Base-by-base conservation (phyloP, 345 rosid genomes). In the Excoecaria cochinchinensis region DNA sequence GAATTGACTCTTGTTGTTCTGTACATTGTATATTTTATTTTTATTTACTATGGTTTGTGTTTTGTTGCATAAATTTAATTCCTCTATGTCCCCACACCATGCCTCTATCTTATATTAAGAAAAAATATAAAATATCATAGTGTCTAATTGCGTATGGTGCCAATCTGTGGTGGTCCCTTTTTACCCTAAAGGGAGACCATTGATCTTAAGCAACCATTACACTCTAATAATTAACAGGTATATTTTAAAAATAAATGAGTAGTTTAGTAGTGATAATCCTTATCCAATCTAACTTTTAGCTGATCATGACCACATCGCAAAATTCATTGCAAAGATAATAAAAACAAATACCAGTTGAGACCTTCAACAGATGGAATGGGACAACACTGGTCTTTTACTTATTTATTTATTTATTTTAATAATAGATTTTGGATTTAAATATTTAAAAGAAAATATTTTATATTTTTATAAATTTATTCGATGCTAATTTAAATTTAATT, bases 131-230 rank as follows among this genome's bases (percentile, higher is more conserved):
- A 21, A 25, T 52, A 48, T n/a, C 12, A 66, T 19, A 44, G 13
- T 59, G 24, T 19, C 14, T 65, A 3, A 44, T 66, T 5, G 56
- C 1, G 46, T 51, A 63, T 51, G 58, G 58, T 65, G 66, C 67
- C 67, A 65, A 31, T 64, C 71, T 66, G 47, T 46, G 6, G 24
- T 71, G 67, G 76, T 71, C 80, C 71, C 55, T 50, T 22, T 15
- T 62, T 70, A 53, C 70, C 56, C 5, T 17, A 39, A 25, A 14
- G 53, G 4, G 38, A 40, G 47, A 12, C 70, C 62, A 74, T 59
- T 69, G 70, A 22, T 46, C 62, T 62, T 63, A 24, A 69, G 67
- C 67, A 10, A 63, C 57, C 48, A 44, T 36, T 6, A 67, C 58
- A 50, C 8, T 31, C 44, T 63, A 36, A 63, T 63, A 55, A 40